phyloP scores from a whole-genome alignment of 805 yeast species.

The Sugiyamaella floridensis region DNA sequence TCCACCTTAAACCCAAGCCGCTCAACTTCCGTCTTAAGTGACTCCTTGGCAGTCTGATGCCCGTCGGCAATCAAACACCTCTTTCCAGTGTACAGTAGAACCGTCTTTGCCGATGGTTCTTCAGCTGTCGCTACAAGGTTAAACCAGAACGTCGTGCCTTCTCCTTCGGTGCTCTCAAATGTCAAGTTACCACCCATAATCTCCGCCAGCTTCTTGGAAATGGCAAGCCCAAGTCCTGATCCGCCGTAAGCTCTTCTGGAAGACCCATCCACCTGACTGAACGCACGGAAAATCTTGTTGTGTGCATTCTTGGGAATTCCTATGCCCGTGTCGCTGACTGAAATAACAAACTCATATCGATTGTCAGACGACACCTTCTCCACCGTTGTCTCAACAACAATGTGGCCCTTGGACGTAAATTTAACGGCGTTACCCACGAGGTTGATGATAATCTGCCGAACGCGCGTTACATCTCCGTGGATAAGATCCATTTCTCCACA shows the following conservation, averaged over 20 bases:
- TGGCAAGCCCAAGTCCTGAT: conserved; percentile 45
- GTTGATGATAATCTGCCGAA: conserved; percentile 46
- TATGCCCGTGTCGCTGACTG: conserved; percentile 47
- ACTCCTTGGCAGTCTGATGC: conserved; percentile 29
- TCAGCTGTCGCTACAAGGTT: conserved; percentile 30
- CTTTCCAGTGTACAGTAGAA: conserved; percentile 14
- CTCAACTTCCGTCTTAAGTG: conserved; percentile 33
- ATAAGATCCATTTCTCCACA: conserved; percentile 36
- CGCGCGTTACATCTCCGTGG: conserved; percentile 44
- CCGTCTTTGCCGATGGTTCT: conserved; percentile 22
- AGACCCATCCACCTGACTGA: conserved; percentile 51
- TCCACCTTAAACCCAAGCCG: conserved; percentile 33
- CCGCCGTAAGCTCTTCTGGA: conserved; percentile 48
- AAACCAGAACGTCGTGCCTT: conserved; percentile 43
- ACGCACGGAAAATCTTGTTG: conserved; percentile 45
- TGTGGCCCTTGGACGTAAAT: conserved; percentile 41
- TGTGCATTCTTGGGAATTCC: conserved; percentile 43
- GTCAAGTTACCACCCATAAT: conserved; percentile 43
- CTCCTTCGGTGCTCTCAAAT: conserved; percentile 41
- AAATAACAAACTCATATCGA: conserved; percentile 35
- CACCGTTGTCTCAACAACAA: conserved; percentile 32
- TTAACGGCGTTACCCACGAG: conserved; percentile 49
- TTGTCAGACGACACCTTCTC: conserved; percentile 30
- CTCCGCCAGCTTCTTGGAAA: conserved; percentile 42
- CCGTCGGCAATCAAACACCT: conserved; percentile 32